These are phyloP conservation scores for Backusella tuberculispora DNA, from an alignment of 192 early-diverging fungal genomes.

Conservation along the genomic window DNA sequence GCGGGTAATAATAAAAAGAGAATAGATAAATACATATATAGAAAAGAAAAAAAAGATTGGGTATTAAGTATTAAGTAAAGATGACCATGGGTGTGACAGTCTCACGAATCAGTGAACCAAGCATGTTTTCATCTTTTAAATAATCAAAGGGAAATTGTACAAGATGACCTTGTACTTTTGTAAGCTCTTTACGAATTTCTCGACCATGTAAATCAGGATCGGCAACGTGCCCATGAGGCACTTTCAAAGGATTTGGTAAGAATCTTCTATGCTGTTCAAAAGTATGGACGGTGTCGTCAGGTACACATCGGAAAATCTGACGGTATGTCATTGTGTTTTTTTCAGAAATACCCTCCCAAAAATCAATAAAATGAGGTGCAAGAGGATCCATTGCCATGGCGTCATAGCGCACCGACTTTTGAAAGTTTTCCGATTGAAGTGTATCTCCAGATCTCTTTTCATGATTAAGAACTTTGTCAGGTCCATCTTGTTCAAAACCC, in stretches of 20 bases:
- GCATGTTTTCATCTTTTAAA: conserved; percentile 51
- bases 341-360: conserved; percentile 61
- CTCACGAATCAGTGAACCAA: conserved; percentile 44
- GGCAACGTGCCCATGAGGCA: conserved; percentile 51
- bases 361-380: conserved; percentile 52
- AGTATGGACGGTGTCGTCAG: conserved; percentile 70
- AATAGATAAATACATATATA: background rate
- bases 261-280: conserved; percentile 57
- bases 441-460: background rate
- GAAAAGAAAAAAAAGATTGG: background rate
- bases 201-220: conserved; percentile 34
- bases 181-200: conserved; percentile 39
- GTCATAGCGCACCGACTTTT: conserved; percentile 23
- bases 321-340: conserved; percentile 70
- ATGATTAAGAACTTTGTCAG: conserved; percentile 39
- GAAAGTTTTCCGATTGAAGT: background rate
- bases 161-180: conserved; percentile 50
- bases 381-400: conserved; percentile 70
- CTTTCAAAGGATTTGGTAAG: conserved; percentile 46
- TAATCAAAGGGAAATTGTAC: conserved; percentile 55
- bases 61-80: conserved; percentile 46
- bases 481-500: conserved; percentile 33
- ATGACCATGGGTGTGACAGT: conserved; percentile 54
- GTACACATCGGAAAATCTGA: conserved; percentile 80
- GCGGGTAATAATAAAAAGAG: background rate